Base-by-base conservation (phyloP, 2,329 filamentous ascomycete genomes). In the Beauveria pseudobassiana region DNA sequence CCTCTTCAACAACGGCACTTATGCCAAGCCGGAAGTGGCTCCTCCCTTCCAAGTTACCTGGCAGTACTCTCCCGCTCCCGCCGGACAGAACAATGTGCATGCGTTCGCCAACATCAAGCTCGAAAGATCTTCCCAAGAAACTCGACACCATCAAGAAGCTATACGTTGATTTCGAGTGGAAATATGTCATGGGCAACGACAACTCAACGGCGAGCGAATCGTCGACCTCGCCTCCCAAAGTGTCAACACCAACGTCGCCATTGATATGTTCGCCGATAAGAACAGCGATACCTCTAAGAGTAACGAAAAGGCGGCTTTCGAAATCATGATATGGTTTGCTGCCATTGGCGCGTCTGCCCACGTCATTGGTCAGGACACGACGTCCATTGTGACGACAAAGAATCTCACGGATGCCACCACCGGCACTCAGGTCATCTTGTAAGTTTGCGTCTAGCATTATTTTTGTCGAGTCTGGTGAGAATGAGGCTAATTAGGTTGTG, bases 291-390 rank as follows among this genome's bases (percentile, higher is more conserved):
- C 69, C 0, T 72, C 82, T 0, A 63, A 69, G 49, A 69, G 78
- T 69, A 78, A 75, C 48, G 68, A 69, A 1, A 72, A 73, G 5
- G 78, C 82, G 2, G 66, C 67, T 10, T 80, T 77, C 71, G 82
- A 85, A 72, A 74, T 85, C 71, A 84, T 84, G 81, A 76, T 85
- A 42, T 84, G 80, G 81, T 77, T 85, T 63, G 81, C 76, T 3
- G 71, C 72, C 4, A 78, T 78, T 52, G 82, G 81, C 2, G 18
- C 69, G 2, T 71, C 76, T 1, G 76, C 81, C 0, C 75, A 81
- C 63, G 78, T 81, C 28, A 75, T 83, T 63, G 82, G 82, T 48
- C 68, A 72, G 1, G 60, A 65, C 2, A 55, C 68, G 38, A 59
- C 57, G 0, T 74, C 73, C 7, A 64, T 70, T 0, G 63, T 76